Base-by-base conservation (phyloP, 2,329 filamentous ascomycete genomes). In the Coniochaeta ligniaria region DNA sequence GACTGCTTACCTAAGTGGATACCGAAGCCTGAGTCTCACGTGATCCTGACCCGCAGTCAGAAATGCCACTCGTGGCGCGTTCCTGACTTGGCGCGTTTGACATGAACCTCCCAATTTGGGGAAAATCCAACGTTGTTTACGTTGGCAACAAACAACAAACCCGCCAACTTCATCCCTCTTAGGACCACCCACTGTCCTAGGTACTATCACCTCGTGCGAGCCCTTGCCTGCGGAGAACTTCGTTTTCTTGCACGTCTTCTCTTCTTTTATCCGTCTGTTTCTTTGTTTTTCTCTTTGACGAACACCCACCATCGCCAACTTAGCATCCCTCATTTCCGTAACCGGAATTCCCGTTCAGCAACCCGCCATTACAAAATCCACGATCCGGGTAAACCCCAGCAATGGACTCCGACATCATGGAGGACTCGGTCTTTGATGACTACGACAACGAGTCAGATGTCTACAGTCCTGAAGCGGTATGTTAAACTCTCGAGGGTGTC, bases 401-500 rank as follows among this genome's bases (percentile, higher is more conserved):
- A 75, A 85, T 85, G 83, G 80, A 82, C 67, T 83, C 80, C 63
- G 82, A 85, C 63, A 74, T 74, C 50, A 24, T 47, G 43, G 43
- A 47, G 3, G 47, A 52, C 14, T 85, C 84, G 57, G 76, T 81
- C 68, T 86, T 87, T 66, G 80, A 83, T 60, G 67, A 73, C 62
- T 68, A 70, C 61, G 72, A 60, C 73, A 78, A 77, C 61, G 82
- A 84, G 64, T 88, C 85, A 26, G 86, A 88, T 63, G 74, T 60
- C 63, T 88, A 83, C 72, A 78, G 78, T 2, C 84, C 84, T 43
- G 81, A 80, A 61, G 76, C 78, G 64, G 83, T 85, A 78, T 62
- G 74, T 76, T 71, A 62, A 67, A 31, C 22, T 45, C 7, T 31
- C 22, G 17, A 26, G 20, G n/a, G n/a, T 16, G 9, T 28, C 43